Evolutionary conservation across 805 yeast genomes (phyloP).

Genomic region (Saturnispora diversa): DNA sequence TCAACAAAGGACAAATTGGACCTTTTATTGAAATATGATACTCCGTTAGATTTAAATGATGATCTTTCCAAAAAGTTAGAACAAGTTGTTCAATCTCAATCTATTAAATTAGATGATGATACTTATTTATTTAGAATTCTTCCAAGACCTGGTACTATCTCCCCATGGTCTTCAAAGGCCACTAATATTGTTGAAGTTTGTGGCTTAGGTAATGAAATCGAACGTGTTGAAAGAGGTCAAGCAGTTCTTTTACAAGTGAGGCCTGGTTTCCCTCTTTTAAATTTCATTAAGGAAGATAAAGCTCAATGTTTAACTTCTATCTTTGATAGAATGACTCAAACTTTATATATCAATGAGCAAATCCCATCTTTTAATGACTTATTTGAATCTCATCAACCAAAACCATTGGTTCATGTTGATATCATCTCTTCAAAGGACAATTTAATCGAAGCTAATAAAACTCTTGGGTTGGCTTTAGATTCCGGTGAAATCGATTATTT

Average conservation of each 20-base stretch:
- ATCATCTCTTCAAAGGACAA: conserved; percentile 49
- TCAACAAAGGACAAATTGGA: conserved; percentile 43
- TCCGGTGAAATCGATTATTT: conserved; percentile 87
- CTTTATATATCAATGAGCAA: conserved; percentile 42
- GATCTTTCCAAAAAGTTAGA: conserved; percentile 18
- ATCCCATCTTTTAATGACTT: conserved; percentile 64
- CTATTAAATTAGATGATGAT: conserved; percentile 30
- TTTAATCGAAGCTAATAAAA: conserved; percentile 67
- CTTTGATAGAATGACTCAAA: conserved; percentile 93
- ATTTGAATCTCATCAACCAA: conserved; percentile 72
- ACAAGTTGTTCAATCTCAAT: conserved; percentile 21
- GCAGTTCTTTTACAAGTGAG: conserved; percentile 64
- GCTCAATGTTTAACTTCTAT: conserved; percentile 58
- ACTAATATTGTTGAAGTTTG: conserved; percentile 88
- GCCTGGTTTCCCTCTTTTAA: conserved; percentile 59
- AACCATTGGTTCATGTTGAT: conserved; percentile 72
- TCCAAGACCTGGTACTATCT: conserved; percentile 93
- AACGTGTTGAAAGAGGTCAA: conserved; percentile 86
- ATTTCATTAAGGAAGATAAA: conserved; percentile 41
- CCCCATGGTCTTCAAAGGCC: conserved; percentile 99
- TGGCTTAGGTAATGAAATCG: conserved; percentile 64
- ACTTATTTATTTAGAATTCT: conserved; percentile 63
- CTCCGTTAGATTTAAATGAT: conserved; percentile 49
- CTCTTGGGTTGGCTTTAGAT: conserved; percentile 90
- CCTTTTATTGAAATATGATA: conserved; percentile 66